These are phyloP conservation scores for Fusarium mundagurra DNA, from an alignment of 2,329 filamentous ascomycete genomes.

Conservation along the genomic window DNA sequence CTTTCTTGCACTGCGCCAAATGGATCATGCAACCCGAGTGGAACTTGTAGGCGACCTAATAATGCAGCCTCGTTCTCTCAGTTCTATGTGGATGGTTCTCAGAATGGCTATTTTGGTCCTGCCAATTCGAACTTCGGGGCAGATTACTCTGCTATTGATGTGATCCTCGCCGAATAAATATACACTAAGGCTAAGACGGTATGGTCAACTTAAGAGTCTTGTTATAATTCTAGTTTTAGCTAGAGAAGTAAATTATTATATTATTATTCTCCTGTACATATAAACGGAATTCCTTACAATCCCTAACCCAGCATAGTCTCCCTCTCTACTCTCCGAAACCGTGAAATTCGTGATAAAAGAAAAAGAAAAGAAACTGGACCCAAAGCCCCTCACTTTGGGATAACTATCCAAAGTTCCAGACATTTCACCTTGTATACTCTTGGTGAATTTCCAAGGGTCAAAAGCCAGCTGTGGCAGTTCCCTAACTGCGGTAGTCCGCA, in stretches of 20 bases:
- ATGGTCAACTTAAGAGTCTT: neutral
- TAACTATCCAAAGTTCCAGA: rapidly evolving
- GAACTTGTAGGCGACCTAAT: neutral
- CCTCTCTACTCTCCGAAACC: neutral
- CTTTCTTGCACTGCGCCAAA: neutral
- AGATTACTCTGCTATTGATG: neutral
- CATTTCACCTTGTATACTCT: neutral
- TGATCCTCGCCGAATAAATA: neutral
- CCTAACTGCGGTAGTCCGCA: neutral
- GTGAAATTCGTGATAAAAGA: rapidly evolving
- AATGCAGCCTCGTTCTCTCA: rapidly evolving
- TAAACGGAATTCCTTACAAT: rapidly evolving
- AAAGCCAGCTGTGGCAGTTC: neutral
- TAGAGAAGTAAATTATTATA: neutral
- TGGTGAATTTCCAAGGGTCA: neutral
- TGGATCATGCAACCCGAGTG: rapidly evolving
- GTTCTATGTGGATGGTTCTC: neutral
- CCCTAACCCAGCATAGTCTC: rapidly evolving
- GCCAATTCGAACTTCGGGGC: neutral
- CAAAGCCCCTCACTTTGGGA: rapidly evolving
- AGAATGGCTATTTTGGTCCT: neutral
- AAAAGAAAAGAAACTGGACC: neutral
- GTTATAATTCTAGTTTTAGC: no score
- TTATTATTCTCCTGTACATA: neutral
- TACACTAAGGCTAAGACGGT: rapidly evolving